Evolutionary conservation across 805 yeast genomes (phyloP).

Genomic region (Ogataea siamensis): DNA sequence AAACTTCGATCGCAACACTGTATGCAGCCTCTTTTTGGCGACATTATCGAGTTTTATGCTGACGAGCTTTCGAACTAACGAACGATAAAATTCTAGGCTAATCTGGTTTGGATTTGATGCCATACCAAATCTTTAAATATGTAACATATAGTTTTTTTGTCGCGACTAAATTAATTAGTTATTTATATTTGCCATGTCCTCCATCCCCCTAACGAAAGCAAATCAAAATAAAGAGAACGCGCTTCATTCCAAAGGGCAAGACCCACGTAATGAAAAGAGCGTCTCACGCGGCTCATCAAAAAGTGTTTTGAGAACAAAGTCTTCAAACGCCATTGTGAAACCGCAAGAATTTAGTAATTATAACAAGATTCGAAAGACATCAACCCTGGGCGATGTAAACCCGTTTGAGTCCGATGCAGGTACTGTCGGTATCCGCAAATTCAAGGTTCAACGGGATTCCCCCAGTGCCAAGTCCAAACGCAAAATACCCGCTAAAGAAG

Average conservation of each 20-base stretch:
- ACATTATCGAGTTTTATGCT: conserved; percentile 12
- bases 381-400: conserved; percentile 11
- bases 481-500: conserved; percentile 10
- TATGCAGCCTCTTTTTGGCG: conserved; percentile 8
- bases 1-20: conserved; percentile 4
- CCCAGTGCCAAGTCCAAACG: conserved; percentile 24
- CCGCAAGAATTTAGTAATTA: conserved; percentile 15
- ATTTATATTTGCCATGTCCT: conserved; percentile 15
- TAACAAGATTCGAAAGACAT: conserved; percentile 25
- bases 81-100: conserved; percentile 9
- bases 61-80: conserved; percentile 7
- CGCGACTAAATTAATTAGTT: conserved; percentile 8
- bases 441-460: conserved; percentile 35
- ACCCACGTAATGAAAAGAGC: conserved; percentile 12
- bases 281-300: conserved; percentile 19
- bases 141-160: conserved; percentile 1
- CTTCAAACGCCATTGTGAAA: conserved; percentile 23
- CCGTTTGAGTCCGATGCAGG: conserved; percentile 8
- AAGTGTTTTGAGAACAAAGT: conserved; percentile 26
- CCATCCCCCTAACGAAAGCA: conserved; percentile 13
- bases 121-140: neutral
- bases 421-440: conserved; percentile 25
- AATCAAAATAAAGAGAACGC: conserved; percentile 23
- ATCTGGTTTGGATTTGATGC: neutral
- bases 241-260: conserved; percentile 13